Evolutionary conservation across 2,329 filamentous ascomycete genomes (phyloP).

Genomic region (Boeremia exigua): DNA sequence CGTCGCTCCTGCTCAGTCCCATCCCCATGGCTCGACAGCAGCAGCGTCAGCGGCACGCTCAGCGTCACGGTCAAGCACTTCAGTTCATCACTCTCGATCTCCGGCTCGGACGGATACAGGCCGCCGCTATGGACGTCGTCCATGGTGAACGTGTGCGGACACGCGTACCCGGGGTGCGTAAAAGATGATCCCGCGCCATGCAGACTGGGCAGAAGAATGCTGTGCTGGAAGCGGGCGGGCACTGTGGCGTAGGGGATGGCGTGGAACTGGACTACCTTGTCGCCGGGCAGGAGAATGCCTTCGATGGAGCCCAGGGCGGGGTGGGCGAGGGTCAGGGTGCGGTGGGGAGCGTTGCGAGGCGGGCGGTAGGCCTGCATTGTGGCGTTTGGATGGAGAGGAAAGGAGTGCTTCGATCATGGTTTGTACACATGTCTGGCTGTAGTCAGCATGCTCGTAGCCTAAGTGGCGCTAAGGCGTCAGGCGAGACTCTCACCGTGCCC

Average conservation of each 20-base stretch:
- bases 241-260: slow-evolving; percentile 31
- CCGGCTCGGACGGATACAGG: not conserved
- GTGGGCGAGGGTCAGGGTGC: slow-evolving; percentile 23
- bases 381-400: not conserved
- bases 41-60: slow-evolving; percentile 26
- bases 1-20: not conserved
- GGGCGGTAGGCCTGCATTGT: not conserved
- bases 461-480: not conserved
- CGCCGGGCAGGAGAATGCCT: slow-evolving; percentile 20
- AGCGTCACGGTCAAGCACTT: slow-evolving; percentile 30
- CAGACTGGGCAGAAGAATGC: slow-evolving; percentile 17
- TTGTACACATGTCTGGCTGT: not conserved
- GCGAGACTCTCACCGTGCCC: not conserved
- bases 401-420: not conserved
- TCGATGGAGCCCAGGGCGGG: slow-evolving; percentile 24
- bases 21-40: not conserved
- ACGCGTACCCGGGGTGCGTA: slow-evolving; percentile 26
- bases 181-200: slow-evolving; percentile 11
- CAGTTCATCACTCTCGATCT: slow-evolving; percentile 18
- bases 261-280: slow-evolving; percentile 36
- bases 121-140: not conserved
- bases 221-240: slow-evolving; percentile 31
- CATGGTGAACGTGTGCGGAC: not conserved
- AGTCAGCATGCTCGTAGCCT: not conserved
- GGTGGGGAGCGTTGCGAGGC: not conserved